These are phyloP conservation scores for Gossypium bickii DNA, from an alignment of 345 rosid species.

Conservation along the genomic window DNA sequence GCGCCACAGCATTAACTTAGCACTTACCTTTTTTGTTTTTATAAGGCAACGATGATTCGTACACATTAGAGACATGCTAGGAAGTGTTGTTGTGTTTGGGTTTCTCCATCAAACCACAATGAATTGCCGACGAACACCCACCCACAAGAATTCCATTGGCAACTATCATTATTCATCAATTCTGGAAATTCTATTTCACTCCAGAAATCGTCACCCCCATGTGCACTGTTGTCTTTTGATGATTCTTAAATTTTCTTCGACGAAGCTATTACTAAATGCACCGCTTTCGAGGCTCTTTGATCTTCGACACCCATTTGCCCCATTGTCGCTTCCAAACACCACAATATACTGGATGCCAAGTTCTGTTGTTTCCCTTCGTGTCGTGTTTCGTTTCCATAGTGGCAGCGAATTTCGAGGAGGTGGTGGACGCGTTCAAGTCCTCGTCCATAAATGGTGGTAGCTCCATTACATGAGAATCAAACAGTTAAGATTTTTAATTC, in stretches of 20 bases:
- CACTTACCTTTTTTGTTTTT: no score
- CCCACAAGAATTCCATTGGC: slow-evolving; percentile 30
- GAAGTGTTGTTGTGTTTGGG: slow-evolving; percentile 27
- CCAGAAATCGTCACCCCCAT: slow-evolving; percentile 55
- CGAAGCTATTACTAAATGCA: slow-evolving; percentile 24
- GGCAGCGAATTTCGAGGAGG: not conserved
- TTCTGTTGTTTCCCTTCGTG: slow-evolving; percentile 21
- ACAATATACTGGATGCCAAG: slow-evolving; percentile 56
- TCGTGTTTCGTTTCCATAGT: not conserved
- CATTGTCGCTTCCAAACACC: slow-evolving; percentile 77
- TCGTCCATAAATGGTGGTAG: slow-evolving; percentile 36
- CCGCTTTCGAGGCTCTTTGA: slow-evolving; percentile 81
- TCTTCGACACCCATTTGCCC: slow-evolving; percentile 94
- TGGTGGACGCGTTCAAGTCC: slow-evolving; percentile 23
- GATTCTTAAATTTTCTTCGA: slow-evolving; percentile 24
- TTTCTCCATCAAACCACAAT: slow-evolving; percentile 51
- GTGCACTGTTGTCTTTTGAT: slow-evolving; percentile 10
- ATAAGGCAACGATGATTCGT: not conserved
- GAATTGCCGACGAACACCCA: slow-evolving; percentile 36
- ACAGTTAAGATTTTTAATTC: no score
- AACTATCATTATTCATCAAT: slow-evolving; percentile 28
- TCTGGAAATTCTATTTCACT: slow-evolving; percentile 70
- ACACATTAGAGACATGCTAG: slow-evolving; percentile 46
- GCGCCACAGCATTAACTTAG: no score
- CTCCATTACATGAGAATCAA: slow-evolving; percentile 36